Evolutionary conservation across 768 basidiomycete species (phyloP).

Genomic region (Leccinum rimulosum): DNA sequence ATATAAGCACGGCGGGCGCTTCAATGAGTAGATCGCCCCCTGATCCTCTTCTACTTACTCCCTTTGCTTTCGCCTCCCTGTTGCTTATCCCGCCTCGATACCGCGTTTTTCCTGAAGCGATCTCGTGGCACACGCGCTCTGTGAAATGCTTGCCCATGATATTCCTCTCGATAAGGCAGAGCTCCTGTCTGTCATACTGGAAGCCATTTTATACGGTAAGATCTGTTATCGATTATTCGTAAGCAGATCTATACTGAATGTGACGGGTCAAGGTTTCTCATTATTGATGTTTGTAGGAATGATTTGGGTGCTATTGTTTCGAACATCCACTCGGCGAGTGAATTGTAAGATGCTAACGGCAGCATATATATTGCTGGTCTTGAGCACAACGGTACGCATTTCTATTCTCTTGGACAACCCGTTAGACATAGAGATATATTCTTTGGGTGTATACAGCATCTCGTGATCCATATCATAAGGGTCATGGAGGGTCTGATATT

Average conservation of each 20-base stretch:
- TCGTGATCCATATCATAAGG: too few species aligned
- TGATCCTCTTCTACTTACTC: neutral
- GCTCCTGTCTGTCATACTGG: constrained; percentile 10
- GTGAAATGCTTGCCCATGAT: neutral
- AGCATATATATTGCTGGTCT: too few species aligned
- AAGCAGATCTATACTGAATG: neutral
- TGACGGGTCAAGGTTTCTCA: constrained; percentile 29
- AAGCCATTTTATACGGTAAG: constrained; percentile 21
- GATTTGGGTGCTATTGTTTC: constrained; percentile 21
- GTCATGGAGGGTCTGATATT: too few species aligned
- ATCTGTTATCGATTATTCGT: neutral
- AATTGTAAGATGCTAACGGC: too few species aligned
- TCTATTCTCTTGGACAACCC: too few species aligned
- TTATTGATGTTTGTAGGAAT: constrained; percentile 35
- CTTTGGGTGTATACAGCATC: too few species aligned
- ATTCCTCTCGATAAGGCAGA: neutral
- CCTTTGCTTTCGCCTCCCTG: neutral
- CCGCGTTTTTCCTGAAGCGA: neutral
- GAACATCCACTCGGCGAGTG: neutral
- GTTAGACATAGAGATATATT: too few species aligned
- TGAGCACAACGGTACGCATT: too few species aligned
- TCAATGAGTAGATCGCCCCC: neutral
- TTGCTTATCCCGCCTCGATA: neutral
- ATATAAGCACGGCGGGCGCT: neutral
- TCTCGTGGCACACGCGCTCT: neutral